Evolutionary conservation across 2,329 filamentous ascomycete species (phyloP).

Genomic region (Paecilomyces dactylethromorphus): DNA sequence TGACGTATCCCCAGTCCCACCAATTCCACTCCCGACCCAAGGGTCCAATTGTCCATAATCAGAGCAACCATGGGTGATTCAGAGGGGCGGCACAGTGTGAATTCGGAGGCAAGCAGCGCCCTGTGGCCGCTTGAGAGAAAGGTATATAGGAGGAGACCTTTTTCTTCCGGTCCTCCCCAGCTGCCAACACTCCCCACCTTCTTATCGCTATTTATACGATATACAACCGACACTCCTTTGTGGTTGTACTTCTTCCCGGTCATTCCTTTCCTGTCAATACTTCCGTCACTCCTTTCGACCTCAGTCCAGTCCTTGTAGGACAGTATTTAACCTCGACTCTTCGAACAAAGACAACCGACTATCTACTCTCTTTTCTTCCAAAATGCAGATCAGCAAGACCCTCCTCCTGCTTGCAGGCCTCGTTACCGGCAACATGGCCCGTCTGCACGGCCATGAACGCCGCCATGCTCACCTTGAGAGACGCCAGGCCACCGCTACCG

Average conservation of each 20-base stretch:
- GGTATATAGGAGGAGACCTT: background rate
- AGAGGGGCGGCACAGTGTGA: background rate
- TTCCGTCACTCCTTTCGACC: background rate
- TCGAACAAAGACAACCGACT: background rate
- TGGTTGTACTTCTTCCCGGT: background rate
- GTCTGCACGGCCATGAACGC: constrained; percentile 11
- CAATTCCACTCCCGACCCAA: background rate
- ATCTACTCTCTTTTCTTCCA: constrained; percentile 2
- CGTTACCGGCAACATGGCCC: constrained; percentile 15
- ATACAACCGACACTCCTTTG: background rate
- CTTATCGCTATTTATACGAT: background rate
- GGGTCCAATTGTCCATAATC: background rate
- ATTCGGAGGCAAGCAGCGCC: background rate
- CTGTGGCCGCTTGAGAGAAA: background rate
- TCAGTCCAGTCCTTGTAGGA: background rate
- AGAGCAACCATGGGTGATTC: background rate
- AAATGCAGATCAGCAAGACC: constrained; percentile 24
- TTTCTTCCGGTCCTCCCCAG: background rate
- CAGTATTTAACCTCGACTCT: background rate
- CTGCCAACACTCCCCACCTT: background rate
- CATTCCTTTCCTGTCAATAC: background rate
- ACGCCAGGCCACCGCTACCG: constrained; percentile 9
- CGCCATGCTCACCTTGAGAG: constrained; percentile 10
- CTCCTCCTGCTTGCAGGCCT: constrained; percentile 25
- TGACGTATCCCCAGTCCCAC: background rate